A percentile compares a stretch with the other conserved stretches of the same genome.
Evolutionary conservation across 345 rosid genomes (phyloP).

Genomic region (Citrus cavaleriei): DNA sequence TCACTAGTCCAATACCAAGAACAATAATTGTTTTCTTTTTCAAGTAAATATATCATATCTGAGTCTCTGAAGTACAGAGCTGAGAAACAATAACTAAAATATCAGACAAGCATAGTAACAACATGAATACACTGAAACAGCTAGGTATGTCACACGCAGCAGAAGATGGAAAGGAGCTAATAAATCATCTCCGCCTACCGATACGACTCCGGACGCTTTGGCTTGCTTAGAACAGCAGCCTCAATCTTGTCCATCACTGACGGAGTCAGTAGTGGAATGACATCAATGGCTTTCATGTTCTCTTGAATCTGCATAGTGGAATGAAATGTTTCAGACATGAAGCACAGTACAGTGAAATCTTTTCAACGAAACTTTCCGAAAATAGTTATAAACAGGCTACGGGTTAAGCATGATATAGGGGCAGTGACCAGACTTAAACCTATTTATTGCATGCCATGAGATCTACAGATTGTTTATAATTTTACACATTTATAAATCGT

Average conservation of each 20-base stretch:
- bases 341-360: neutral
- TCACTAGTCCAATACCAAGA: neutral
- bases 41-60: neutral
- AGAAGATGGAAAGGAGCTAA: neutral
- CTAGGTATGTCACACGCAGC: neutral
- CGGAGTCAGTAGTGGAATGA: slow-evolving; percentile 79
- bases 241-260: slow-evolving; percentile 88
- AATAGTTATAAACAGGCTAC: neutral
- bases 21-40: neutral
- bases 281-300: slow-evolving; percentile 96
- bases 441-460: neutral
- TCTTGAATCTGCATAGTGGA: slow-evolving; percentile 65
- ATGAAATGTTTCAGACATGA: neutral
- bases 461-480: neutral
- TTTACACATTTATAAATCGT: neutral
- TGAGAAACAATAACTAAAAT: neutral
- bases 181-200: slow-evolving; percentile 32
- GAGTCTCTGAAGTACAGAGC: neutral
- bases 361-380: neutral
- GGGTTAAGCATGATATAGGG: neutral
- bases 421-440: neutral
- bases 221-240: slow-evolving; percentile 76
- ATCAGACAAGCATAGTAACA: neutral
- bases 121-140: neutral
- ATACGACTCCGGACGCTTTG: slow-evolving; percentile 84